phyloP scores from a whole-genome alignment of 805 yeast species.

The Limtongozyma cylindracea region DNA sequence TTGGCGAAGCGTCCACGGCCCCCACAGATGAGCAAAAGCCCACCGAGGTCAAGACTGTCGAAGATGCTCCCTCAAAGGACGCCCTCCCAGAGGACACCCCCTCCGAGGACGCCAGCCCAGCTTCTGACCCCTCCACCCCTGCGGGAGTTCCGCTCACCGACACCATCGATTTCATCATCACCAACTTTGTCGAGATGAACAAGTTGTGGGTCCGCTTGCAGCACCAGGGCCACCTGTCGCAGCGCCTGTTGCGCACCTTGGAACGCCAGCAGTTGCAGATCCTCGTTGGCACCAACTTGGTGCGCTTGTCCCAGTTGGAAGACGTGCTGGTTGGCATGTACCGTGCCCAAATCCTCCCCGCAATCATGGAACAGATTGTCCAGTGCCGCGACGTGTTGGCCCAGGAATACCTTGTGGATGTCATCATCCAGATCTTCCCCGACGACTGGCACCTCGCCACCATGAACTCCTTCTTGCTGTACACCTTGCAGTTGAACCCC shows the following conservation, averaged over 20 bases:
- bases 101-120: no score
- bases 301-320: slow-evolving; percentile 67
- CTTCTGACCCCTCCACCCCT: no score
- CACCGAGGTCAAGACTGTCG: no score
- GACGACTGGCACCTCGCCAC: slow-evolving; percentile 73
- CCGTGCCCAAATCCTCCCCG: slow-evolving; percentile 40
- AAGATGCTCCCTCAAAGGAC: no score
- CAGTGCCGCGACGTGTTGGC: slow-evolving; percentile 86
- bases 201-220: slow-evolving; percentile 93
- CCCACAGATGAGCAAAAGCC: no score
- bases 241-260: slow-evolving; percentile 40
- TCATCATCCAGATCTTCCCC: slow-evolving; percentile 83
- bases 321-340: slow-evolving; percentile 13
- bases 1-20: no score
- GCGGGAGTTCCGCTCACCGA: no score
- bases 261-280: slow-evolving; percentile 82
- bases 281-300: slow-evolving; percentile 79
- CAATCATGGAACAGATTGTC: slow-evolving; percentile 66
- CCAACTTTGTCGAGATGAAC: slow-evolving; percentile 92
- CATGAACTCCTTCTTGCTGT: slow-evolving; percentile 21
- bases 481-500: no score
- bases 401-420: slow-evolving; percentile 79
- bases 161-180: slow-evolving; percentile 53
- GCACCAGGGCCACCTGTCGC: slow-evolving; percentile 83
- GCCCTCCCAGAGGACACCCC: no score